Conservation (phyloP, 2,329 filamentous ascomycete species). For the Colletotrichum lentis region DNA sequence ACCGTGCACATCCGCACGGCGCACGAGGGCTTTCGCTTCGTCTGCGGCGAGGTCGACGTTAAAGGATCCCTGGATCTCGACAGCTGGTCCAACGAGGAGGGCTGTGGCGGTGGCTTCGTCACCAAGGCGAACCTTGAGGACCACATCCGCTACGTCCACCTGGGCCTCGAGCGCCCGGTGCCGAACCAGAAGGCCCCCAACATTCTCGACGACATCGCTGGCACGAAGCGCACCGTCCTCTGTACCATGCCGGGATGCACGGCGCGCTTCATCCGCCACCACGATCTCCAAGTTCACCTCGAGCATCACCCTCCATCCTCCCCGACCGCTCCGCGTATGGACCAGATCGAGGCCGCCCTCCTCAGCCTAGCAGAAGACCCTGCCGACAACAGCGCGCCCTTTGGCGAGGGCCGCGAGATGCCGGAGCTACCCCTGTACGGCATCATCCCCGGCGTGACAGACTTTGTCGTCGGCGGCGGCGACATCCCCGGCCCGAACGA, state of each 20-base stretch:
- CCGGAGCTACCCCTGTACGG: conserved; percentile 36
- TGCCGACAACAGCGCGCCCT: conserved; percentile 8
- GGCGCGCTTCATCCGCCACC: conserved; percentile 58
- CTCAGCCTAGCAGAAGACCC: conserved; percentile 38
- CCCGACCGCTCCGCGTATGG: conserved; percentile 18
- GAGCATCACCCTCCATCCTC: conserved; percentile 43
- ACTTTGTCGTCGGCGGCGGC: conserved; percentile 1
- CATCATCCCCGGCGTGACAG: conserved; percentile 30
- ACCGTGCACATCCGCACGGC: conserved; percentile 79
- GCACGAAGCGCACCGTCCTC: conserved; percentile 53
- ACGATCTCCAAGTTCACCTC: conserved; percentile 60
- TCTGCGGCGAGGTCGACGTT: conserved; percentile 78
- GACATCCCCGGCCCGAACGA: conserved; percentile 26
- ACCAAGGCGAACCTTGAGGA: conserved; percentile 83
- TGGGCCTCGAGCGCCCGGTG: conserved; percentile 64
- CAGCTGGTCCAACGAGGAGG: conserved; percentile 70
- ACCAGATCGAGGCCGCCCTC: conserved; percentile 36
- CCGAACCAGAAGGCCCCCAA: conserved; percentile 38
- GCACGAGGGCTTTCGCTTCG: conserved; percentile 78
- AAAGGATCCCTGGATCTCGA: conserved; percentile 63
- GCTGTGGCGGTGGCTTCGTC: conserved; percentile 78
- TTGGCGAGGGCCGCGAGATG: conserved; percentile 30
- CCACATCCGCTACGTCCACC: conserved; percentile 83
- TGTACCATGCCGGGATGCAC: conserved; percentile 56
- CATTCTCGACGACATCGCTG: conserved; percentile 55